A percentile compares a stretch with the other conserved stretches of the same genome.
Conservation (phyloP, 306 rosid genomes). For the Vicia villosa region DNA sequence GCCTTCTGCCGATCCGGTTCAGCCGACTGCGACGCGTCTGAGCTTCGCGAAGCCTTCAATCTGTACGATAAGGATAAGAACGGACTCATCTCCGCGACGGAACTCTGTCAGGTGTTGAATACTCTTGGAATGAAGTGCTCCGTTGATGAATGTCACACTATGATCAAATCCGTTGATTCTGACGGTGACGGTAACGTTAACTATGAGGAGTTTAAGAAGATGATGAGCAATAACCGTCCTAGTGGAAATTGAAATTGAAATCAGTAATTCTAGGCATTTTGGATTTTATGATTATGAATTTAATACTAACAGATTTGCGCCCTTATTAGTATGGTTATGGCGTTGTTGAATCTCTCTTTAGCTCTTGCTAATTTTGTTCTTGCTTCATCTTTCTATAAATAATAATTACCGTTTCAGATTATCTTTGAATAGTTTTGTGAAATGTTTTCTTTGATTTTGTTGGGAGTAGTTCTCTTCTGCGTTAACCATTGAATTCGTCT, state of each 20-base stretch:
- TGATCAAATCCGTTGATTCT: conserved; percentile 80
- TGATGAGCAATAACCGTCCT: conserved; percentile 59
- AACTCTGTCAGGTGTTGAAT: conserved; percentile 70
- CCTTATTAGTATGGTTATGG: neutral
- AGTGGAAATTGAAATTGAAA: conserved; percentile 26
- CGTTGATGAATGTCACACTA: conserved; percentile 61
- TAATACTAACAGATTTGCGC: conserved; percentile 28
- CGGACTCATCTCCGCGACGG: conserved; percentile 75
- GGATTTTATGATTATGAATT: conserved; percentile 6
- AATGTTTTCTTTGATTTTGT: too few species aligned
- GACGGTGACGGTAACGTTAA: conserved; percentile 88
- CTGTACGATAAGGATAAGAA: conserved; percentile 85
- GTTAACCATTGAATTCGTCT: neutral
- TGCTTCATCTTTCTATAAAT: conserved; percentile 1
- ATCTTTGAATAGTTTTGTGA: neutral
- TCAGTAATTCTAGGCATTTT: neutral
- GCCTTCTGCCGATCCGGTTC: conserved; percentile 60
- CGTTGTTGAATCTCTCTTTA: neutral
- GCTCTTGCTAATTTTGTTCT: neutral
- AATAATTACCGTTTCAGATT: neutral
- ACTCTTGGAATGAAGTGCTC: conserved; percentile 68
- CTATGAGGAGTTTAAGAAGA: conserved; percentile 76
- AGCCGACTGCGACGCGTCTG: conserved; percentile 51
- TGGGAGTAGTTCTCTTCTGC: neutral
- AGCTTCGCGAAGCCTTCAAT: conserved; percentile 77